Evolutionary conservation across 2,329 filamentous ascomycete genomes (phyloP).

Genomic region (Curvularia sp.): DNA sequence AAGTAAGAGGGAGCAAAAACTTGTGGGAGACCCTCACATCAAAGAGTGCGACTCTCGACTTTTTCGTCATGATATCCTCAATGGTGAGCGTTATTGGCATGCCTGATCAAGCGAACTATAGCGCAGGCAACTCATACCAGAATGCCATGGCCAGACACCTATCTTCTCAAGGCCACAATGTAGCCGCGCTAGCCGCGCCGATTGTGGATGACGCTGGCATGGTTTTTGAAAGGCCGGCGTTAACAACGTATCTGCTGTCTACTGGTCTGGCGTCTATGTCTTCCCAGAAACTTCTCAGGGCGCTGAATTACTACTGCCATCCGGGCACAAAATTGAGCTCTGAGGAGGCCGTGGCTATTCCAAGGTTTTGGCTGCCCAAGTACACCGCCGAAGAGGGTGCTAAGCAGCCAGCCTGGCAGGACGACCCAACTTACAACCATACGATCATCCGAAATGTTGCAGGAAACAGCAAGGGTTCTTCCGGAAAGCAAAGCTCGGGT

Average conservation of each 20-base stretch:
- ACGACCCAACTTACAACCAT: neutral
- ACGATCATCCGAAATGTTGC: neutral
- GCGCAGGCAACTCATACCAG: conserved; percentile 41
- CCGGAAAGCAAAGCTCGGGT: neutral
- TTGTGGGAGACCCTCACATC: conserved; percentile 24
- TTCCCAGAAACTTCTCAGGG: neutral
- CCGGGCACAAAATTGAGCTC: neutral
- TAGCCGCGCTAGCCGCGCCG: conserved; percentile 28
- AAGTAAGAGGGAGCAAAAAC: conserved; percentile 36
- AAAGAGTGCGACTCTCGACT: conserved; percentile 38
- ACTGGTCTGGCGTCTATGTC: neutral
- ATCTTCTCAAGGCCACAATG: conserved; percentile 17
- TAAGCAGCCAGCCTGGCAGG: neutral
- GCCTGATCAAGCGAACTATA: conserved; percentile 35
- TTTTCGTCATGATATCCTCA: conserved; percentile 52
- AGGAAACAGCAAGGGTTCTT: neutral
- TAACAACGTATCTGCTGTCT: neutral
- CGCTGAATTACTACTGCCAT: neutral
- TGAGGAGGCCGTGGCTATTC: neutral
- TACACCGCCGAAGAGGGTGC: neutral
- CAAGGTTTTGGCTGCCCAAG: neutral
- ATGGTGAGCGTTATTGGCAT: conserved; percentile 30
- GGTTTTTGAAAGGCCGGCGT: conserved; percentile 21
- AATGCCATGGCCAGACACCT: conserved; percentile 36
- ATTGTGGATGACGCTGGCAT: conserved; percentile 40